Evolutionary conservation across 345 rosid genomes (phyloP), one percentile per base, ranked within the genome.

Genomic region (Salix caprea): DNA sequence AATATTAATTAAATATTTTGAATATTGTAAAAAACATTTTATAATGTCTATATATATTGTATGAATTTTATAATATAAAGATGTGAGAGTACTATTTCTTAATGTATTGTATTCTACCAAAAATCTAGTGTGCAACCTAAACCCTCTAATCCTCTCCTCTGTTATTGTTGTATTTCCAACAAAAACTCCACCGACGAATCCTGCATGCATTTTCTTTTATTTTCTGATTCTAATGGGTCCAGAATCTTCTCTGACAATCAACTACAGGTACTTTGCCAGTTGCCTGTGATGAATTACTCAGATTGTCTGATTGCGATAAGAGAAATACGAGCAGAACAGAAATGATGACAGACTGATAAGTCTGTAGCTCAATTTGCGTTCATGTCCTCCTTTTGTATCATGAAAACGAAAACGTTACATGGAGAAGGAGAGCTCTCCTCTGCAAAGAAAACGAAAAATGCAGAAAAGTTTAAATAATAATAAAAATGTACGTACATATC

Each of bases 121-220:
- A n/a, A n/a, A n/a, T n/a, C n/a, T n/a, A n/a, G n/a, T n/a, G n/a
- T n/a, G n/a, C n/a, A n/a, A n/a, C n/a, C n/a, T n/a, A n/a, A n/a
- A n/a, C n/a, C n/a, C n/a, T n/a, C n/a, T n/a, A n/a, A n/a, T n/a
- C n/a, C n/a, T n/a, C n/a, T n/a, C n/a, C n/a, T n/a, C n/a, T n/a
- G n/a, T n/a, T n/a, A n/a, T n/a, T n/a, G n/a, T n/a, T n/a, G n/a
- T n/a, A n/a, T n/a, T n/a, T n/a, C n/a, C n/a, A n/a, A n/a, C 28
- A 1, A 1, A 1, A 1, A 1, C 64, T 19, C 77, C 73, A 78
- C 77, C 77, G 77, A 78, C 73, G 36, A 52, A 72, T 66, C 77
- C 46, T 34, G 69, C 21, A 30, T 19, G 69, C 37, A 56, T 10
- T 5, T 9, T 64, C 15, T 28, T 40, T 21, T 46, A 72, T 67